phyloP scores from a whole-genome alignment of 306 rosid species.

The Pterocarpus macrocarpus region DNA sequence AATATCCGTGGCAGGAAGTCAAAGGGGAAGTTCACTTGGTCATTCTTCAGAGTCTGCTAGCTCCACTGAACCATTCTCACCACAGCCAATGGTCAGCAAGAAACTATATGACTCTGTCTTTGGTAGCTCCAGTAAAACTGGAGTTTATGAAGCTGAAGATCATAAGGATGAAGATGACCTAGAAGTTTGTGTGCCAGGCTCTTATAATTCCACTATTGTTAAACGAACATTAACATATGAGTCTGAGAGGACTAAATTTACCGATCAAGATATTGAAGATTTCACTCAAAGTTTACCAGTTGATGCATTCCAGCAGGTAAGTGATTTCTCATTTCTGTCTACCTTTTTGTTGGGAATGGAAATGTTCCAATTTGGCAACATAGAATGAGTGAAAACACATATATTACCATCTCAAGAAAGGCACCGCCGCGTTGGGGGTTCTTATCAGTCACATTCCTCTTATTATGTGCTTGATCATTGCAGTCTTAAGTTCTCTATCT shows the following conservation, averaged over 20 bases:
- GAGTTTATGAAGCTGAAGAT: slow-evolving; percentile 51
- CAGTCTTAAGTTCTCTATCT: not conserved
- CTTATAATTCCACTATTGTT: slow-evolving; percentile 58
- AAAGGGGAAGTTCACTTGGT: slow-evolving; percentile 52
- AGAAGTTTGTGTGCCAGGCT: slow-evolving; percentile 47
- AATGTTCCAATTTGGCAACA: no score
- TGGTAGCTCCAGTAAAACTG: slow-evolving; percentile 49
- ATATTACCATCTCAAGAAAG: no score
- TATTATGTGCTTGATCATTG: not conserved
- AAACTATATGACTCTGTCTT: slow-evolving; percentile 75
- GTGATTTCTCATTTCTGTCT: slow-evolving; percentile 31
- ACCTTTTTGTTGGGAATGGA: not conserved
- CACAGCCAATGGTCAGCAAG: slow-evolving; percentile 78
- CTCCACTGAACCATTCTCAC: slow-evolving; percentile 64
- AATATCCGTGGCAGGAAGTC: slow-evolving; percentile 46
- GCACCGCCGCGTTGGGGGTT: not conserved
- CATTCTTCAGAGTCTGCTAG: slow-evolving; percentile 60
- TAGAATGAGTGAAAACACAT: no score
- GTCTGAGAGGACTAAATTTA: slow-evolving; percentile 51
- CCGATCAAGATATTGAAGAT: slow-evolving; percentile 59
- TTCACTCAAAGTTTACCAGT: slow-evolving; percentile 43
- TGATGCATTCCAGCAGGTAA: slow-evolving; percentile 57
- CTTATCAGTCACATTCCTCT: not conserved
- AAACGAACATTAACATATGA: slow-evolving; percentile 50
- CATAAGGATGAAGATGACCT: slow-evolving; percentile 45